Conservation (phyloP, 805 yeast genomes). For the Lipomyces yamadae region DNA sequence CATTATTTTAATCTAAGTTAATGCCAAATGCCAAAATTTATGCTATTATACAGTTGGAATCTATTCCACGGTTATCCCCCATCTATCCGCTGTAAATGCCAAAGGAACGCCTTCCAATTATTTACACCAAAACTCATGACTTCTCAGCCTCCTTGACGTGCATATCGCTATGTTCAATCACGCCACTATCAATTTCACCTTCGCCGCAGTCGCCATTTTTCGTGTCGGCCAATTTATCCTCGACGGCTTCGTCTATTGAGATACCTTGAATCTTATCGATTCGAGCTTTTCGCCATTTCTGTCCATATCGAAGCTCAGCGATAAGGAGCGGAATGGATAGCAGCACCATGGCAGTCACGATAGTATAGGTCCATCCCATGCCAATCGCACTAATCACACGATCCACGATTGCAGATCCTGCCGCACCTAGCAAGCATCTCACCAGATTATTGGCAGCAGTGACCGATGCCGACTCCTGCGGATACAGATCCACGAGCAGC, state of each 20-base stretch:
- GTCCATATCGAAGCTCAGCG: slow-evolving; percentile 26
- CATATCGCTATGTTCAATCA: background rate
- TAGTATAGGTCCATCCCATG: slow-evolving; percentile 80
- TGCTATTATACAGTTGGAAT: too few species aligned
- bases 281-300: slow-evolving; percentile 28
- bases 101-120: background rate
- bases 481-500: slow-evolving; percentile 73
- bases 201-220: background rate
- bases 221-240: background rate
- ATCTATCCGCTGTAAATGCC: background rate
- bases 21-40: too few species aligned
- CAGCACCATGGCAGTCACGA: slow-evolving; percentile 53
- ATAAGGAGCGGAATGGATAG: slow-evolving; percentile 24
- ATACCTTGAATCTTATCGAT: slow-evolving; percentile 11
- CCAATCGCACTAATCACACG: slow-evolving; percentile 64
- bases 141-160: background rate
- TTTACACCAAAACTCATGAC: background rate
- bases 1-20: too few species aligned
- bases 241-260: background rate
- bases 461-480: slow-evolving; percentile 72
- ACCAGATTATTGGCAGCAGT: slow-evolving; percentile 73
- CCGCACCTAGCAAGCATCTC: slow-evolving; percentile 73
- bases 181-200: background rate
- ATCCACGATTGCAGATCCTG: slow-evolving; percentile 68
- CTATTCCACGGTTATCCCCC: background rate